Percentiles rank a stretch among this genome's conserved stretches.
phyloP scores from a whole-genome alignment of 1,284 basidiomycete genomes.

The Tilletia walkeri region DNA sequence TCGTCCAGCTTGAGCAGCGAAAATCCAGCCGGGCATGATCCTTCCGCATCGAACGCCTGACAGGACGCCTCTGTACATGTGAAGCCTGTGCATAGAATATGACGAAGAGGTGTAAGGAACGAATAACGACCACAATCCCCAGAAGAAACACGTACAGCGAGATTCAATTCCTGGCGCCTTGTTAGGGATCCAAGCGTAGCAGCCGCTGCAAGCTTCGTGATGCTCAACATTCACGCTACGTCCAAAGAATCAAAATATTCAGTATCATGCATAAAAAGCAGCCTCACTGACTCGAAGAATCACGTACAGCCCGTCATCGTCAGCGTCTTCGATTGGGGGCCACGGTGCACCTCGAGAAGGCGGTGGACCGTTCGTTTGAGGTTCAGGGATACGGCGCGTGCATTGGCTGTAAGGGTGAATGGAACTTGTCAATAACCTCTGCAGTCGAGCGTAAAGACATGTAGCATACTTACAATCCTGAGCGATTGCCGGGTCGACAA shows the following conservation, averaged over 20 bases:
- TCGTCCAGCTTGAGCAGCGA: background rate
- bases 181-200: constrained; percentile 5
- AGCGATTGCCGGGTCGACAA: constrained; percentile 7
- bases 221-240: background rate
- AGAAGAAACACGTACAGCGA: background rate
- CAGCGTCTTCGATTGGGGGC: constrained; percentile 10
- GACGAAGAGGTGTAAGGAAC: background rate
- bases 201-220: constrained; percentile 1
- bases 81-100: background rate
- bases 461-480: constrained; percentile 10
- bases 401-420: background rate
- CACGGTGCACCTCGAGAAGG: background rate
- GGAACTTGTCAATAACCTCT: too few species aligned
- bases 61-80: constrained; percentile 6
- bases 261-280: too few species aligned
- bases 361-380: background rate
- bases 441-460: too few species aligned
- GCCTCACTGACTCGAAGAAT: background rate
- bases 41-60: background rate
- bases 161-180: constrained; percentile 2
- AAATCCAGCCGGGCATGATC: background rate
- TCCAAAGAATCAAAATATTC: too few species aligned
- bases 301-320: constrained; percentile 11
- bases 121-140: background rate
- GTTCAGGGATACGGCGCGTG: constrained; percentile 10